A percentile compares a stretch with the other conserved stretches of the same genome.
These are phyloP conservation scores for Tetradesmus lagerheimii DNA, from an alignment of 139 green algal genomes.

Conservation along the genomic window DNA sequence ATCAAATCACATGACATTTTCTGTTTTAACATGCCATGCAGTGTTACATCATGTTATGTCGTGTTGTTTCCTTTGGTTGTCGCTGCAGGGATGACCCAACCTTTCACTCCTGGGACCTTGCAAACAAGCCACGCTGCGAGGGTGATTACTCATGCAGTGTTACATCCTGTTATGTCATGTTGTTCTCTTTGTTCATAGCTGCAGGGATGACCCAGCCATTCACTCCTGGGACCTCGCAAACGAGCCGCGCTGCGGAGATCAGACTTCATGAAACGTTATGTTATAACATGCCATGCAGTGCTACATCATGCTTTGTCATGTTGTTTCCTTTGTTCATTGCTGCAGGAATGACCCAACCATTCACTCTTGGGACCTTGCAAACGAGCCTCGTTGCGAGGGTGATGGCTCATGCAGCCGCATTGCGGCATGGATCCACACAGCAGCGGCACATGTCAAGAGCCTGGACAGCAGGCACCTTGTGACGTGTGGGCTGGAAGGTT, in stretches of 20 bases:
- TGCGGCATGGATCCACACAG: constrained; percentile 62
- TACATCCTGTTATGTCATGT: background rate
- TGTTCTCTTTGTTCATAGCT: too few relatives aligned
- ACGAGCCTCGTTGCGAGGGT: constrained; percentile 63
- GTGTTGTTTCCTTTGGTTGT: background rate
- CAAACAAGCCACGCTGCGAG: too few relatives aligned
- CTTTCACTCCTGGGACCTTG: background rate
- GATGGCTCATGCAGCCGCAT: constrained; percentile 2
- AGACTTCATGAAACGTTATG: background rate
- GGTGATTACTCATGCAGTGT: background rate
- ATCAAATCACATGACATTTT: too few relatives aligned
- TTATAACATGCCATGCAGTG: too few relatives aligned
- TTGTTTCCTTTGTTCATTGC: background rate
- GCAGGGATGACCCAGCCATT: constrained; percentile 75
- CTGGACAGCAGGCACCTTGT: constrained; percentile 83
- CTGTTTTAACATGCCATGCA: too few relatives aligned
- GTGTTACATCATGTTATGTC: too few relatives aligned
- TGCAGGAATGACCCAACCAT: constrained; percentile 75
- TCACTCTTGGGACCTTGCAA: constrained; percentile 73
- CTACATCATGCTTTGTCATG: background rate
- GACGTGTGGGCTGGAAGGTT: constrained; percentile 78
- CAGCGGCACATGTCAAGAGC: constrained; percentile 66
- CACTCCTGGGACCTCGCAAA: constrained; percentile 77
- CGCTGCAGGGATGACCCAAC: too few relatives aligned
- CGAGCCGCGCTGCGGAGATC: constrained; percentile 59